Conservation (phyloP, 345 rosid genomes). For the Iberis pinnata region DNA sequence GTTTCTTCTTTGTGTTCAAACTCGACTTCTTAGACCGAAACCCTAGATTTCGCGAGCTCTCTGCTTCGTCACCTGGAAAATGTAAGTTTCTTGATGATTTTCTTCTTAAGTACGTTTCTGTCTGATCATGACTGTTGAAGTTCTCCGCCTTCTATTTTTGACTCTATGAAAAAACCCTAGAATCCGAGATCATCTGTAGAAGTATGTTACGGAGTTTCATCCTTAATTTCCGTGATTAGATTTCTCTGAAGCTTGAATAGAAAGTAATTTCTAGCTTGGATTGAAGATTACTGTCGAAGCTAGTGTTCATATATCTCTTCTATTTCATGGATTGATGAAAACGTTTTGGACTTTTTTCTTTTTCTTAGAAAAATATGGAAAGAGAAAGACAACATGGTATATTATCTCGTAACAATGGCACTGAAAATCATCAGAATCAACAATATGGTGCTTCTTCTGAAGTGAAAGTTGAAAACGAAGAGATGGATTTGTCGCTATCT, state of each 20-base stretch:
- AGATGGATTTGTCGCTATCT: constrained; percentile 9
- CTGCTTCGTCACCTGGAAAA: background rate
- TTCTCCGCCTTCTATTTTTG: background rate
- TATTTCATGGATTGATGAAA: background rate
- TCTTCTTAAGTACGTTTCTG: background rate
- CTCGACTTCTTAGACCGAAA: background rate
- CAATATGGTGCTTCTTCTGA: constrained; percentile 1
- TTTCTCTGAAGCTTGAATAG: no score
- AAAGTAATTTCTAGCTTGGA: background rate
- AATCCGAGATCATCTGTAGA: background rate
- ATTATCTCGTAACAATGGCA: background rate
- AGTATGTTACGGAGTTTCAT: background rate
- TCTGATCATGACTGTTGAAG: background rate
- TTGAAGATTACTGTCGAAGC: background rate
- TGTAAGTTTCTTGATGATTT: background rate
- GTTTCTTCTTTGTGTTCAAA: background rate
- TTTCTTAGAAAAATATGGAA: background rate
- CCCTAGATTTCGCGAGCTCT: background rate
- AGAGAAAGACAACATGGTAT: background rate
- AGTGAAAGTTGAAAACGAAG: background rate
- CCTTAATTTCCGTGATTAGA: no score
- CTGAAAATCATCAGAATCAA: background rate
- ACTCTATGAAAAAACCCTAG: background rate
- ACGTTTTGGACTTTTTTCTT: no score
- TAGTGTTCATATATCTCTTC: no score